These are phyloP conservation scores for Aspergillus panamensis DNA, from an alignment of 495 filamentous ascomycete species.

Conservation along the genomic window DNA sequence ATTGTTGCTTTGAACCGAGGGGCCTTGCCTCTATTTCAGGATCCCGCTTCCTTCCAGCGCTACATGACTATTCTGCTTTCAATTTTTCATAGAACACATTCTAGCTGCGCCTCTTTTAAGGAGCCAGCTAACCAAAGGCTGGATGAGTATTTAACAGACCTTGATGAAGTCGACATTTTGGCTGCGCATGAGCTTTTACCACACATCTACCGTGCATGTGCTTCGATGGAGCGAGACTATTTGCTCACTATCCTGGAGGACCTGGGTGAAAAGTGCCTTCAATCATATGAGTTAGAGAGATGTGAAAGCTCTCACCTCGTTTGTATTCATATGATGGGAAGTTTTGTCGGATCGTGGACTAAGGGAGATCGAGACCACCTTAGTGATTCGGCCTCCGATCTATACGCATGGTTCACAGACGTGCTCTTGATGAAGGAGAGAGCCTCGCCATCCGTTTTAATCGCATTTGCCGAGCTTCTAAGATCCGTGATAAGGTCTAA, in stretches of 20 bases:
- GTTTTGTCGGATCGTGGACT: conserved; percentile 63
- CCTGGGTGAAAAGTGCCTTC: conserved; percentile 58
- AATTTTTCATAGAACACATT: conserved; percentile 28
- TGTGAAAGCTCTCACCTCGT: conserved; percentile 73
- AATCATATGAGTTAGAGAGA: conserved; percentile 59
- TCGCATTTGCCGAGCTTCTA: conserved; percentile 62
- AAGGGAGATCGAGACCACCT: conserved; percentile 51
- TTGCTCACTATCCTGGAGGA: conserved; percentile 49
- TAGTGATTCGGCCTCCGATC: conserved; percentile 57
- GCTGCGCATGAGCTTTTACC: conserved; percentile 49
- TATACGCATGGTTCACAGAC: conserved; percentile 79
- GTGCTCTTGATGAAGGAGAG: conserved; percentile 57
- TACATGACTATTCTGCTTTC: conserved; percentile 39
- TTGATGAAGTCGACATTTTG: conserved; percentile 60
- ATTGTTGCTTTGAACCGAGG: conserved; percentile 35
- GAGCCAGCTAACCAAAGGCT: conserved; percentile 41
- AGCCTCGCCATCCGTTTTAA: conserved; percentile 64
- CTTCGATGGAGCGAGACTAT: conserved; percentile 31
- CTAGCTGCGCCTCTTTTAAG: conserved; percentile 31
- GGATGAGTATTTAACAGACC: conserved; percentile 53
- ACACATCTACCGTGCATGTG: conserved; percentile 38
- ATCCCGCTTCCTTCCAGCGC: conserved; percentile 35
- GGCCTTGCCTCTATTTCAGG: conserved; percentile 26
- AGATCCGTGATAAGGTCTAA: conserved; percentile 61
- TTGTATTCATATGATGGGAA: conserved; percentile 66